These are phyloP conservation scores for Suillus spraguei DNA, from an alignment of 768 basidiomycete species.

Conservation along the genomic window DNA sequence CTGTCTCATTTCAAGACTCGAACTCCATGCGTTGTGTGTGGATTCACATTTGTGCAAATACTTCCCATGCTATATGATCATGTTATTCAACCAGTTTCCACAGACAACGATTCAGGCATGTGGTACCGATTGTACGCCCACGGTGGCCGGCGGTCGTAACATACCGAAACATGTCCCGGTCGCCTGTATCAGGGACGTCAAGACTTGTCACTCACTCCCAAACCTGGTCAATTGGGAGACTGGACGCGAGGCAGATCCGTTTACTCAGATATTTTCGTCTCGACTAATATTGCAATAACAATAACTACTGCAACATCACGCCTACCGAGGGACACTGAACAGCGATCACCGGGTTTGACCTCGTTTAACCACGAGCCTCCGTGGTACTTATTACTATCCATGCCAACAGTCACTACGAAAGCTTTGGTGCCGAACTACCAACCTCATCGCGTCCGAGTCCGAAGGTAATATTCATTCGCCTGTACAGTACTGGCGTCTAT, in stretches of 20 bases:
- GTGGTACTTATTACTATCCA: not conserved
- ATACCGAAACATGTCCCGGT: not conserved
- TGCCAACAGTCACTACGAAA: not conserved
- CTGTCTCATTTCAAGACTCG: not conserved
- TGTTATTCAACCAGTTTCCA: not conserved
- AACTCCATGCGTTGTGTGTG: not conserved
- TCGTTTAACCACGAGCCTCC: not conserved
- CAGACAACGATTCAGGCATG: not conserved
- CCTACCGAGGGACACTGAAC: not conserved
- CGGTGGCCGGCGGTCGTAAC: not conserved
- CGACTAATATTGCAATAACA: not conserved
- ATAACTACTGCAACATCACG: not conserved
- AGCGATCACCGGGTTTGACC: not conserved
- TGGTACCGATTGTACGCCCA: not conserved
- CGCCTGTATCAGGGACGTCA: not conserved
- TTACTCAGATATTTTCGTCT: not conserved
- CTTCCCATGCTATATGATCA: constrained; percentile 2
- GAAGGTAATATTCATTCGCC: not conserved
- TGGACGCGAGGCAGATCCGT: not conserved
- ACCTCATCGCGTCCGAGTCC: not conserved
- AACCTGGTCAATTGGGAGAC: not conserved
- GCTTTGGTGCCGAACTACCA: not conserved
- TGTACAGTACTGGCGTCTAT: not conserved
- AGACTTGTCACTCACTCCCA: not conserved
- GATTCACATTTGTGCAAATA: not conserved